Evolutionary conservation across 2,329 filamentous ascomycete species (phyloP).

Genomic region (Neopestalotiopsis rosae): DNA sequence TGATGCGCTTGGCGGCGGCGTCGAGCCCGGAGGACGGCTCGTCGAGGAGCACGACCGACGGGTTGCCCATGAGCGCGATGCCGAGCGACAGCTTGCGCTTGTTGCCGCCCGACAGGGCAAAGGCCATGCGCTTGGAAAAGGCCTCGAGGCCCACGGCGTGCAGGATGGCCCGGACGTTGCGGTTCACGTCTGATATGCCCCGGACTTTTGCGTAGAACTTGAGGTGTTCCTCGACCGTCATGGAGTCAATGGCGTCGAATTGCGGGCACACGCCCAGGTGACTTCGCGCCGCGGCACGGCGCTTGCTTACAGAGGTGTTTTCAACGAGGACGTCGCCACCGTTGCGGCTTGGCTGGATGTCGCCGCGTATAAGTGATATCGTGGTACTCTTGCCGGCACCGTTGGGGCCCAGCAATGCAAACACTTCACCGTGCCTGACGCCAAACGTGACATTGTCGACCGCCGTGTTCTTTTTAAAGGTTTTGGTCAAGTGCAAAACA

Average conservation of each 20-base stretch:
- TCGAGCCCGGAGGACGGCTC: conserved; percentile 91
- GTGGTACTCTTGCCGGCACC: conserved; percentile 92
- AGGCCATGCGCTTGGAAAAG: conserved; percentile 77
- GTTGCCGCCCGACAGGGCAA: conserved; percentile 85
- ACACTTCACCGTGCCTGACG: conserved; percentile 80
- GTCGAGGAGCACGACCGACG: conserved; percentile 83
- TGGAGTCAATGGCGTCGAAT: conserved; percentile 84
- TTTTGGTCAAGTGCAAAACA: conserved; percentile 81
- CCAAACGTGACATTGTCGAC: conserved; percentile 91
- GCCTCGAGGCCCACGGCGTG: conserved; percentile 76
- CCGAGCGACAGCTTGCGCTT: conserved; percentile 90
- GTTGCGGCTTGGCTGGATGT: conserved; percentile 72
- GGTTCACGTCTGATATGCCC: conserved; percentile 74
- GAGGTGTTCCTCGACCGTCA: conserved; percentile 89
- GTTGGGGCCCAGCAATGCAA: conserved; percentile 88
- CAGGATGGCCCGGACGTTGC: conserved; percentile 82
- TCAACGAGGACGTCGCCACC: conserved; percentile 85
- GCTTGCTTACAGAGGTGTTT: conserved; percentile 73
- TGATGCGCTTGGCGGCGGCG: conserved; percentile 86
- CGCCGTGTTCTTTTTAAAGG: conserved; percentile 75
- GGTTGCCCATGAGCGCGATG: conserved; percentile 92
- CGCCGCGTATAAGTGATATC: conserved; percentile 88
- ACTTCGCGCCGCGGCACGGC: conserved; percentile 73
- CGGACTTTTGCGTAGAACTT: conserved; percentile 86
- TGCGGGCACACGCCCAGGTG: conserved; percentile 92